Evolutionary conservation across 352 stramenopile genomes (phyloP), one percentile per base, ranked within the genome.

Genomic region (Phytophthora pistaciae): DNA sequence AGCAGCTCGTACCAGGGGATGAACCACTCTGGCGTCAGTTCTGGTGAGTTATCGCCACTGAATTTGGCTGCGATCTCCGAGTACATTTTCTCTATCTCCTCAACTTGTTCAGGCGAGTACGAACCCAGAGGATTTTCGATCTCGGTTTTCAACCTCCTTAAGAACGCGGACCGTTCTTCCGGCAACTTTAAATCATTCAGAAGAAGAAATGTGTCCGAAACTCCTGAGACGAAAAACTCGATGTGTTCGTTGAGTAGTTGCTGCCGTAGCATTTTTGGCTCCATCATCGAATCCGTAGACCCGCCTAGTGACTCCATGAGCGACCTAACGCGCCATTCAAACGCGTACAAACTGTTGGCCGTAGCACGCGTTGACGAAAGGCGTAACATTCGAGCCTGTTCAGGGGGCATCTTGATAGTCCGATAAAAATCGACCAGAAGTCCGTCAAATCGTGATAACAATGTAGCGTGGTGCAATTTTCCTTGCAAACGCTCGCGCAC

Each of bases 1-100:
- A 68, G 21, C 10, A 68, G 21, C 9, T 68, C 62, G 16, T 63
- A 68, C 54, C 53, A 68, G 4, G 38, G 3, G 11, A 46, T 46
- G 38, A 46, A 46, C 38, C 38, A 46, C 42, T 56, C 44, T 8
- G 62, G 53, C 36, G 31, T 40, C 18, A 68, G 20, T 20, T 55
- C 29, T 2, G 13, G 48, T 5, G 14, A 3, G 49, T 42, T 27
- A 14, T 20, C 42, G 23, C 14, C 27, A 13, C 36, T 10, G 1
- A 54, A 1, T 13, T 23, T 46, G 10, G 5, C 48, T 0, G 23
- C 9, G 20, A 68, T 49, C 38, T 44, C 38, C 36, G 5, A 13
- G 36, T n/a, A 16, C 36, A 18, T 18, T 44, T 44, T 44, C 0
- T 44, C 14, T 11, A 44, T 6, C 36, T 1, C 36, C 36, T 44